Evolutionary conservation across 208 protist species (phyloP), one percentile per base, ranked within the genome.

Genomic region (Angomonas deanei): DNA sequence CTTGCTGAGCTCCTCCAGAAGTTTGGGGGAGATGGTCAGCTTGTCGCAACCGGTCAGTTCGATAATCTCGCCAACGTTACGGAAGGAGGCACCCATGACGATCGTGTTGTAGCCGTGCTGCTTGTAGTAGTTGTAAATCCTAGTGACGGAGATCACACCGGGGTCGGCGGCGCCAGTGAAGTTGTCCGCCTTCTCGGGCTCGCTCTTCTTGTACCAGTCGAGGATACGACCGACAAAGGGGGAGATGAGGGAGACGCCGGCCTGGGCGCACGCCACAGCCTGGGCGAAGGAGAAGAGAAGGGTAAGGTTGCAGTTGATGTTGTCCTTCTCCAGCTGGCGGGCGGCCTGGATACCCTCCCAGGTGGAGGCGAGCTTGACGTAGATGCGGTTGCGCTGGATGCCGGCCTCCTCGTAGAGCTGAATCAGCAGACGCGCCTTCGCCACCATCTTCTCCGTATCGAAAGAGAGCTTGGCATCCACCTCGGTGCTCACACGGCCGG

Each of bases 91-190:
- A 42, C 97, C 97, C 97, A 99, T 99, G 52, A 99, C 97, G 28
- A 97, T 85, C 0, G 97, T 99, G 64, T 88, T 86, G 86, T 98
- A 98, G 19, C 94, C 95, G 84, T 97, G 83, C 69, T 97, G 93
- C 76, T 98, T 98, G 86, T 97, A 99, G 86, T 99, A 99, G 76
- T 97, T 93, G 85, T 96, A 99, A 72, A 99, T 99, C 24, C 61
- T 66, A 21, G 80, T 86, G 15, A 99, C 97, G 38, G 86, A 94
- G 28, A 97, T 6, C 3, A 99, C 98, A 53, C 96, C 97, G 15
- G 97, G 97, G 68, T 99, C 97, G 26, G 78, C 77, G 5, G 46
- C 77, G 27, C 90, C 80, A 33, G 80, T 36, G 59, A 90, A 97
- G 17, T 49, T 74, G 27, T 71, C 73, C 19, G 70, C 80, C 60